Evolutionary conservation across 768 basidiomycete species (phyloP), one percentile per base, ranked within the genome.

Genomic region (Chlorophyllum brunneum): DNA sequence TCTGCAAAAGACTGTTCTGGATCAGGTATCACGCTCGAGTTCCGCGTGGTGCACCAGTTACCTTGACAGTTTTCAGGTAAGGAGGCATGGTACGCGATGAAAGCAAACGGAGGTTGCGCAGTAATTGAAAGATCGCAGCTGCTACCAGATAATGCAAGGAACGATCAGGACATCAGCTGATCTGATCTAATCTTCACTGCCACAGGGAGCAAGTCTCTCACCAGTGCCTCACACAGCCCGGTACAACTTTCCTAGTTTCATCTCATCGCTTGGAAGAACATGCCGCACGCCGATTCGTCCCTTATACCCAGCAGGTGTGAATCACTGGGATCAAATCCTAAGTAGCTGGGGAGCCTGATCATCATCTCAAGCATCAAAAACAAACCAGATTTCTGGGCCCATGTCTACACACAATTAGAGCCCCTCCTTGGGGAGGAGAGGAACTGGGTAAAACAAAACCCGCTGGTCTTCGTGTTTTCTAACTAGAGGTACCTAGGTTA

Each of bases 1-100:
- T 95, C 87, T 59, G 85, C 83, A 67, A 93, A 99, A n/a, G 92
- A 95, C 95, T 98, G 58, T 40, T 10, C 34, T n/a, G 40, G n/a
- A 24, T 48, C 23, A 49, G 24, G 41, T 11, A 36, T 38, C 18
- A 48, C 9, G 10, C 16, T 10, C 3, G 16, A 33, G 34, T 24
- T n/a, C 16, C 29, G 29, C 30, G n/a, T 4, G 4, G 11, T 8
- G n/a, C 2, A n/a, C n/a, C 20, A 18, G 18, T 18, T 57, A 81
- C 88, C 71, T 78, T 86, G 43, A 90, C 77, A 15, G 81, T 80
- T 53, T 85, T 77, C 52, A 90, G 77, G 67, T 87, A 91, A 15
- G 88, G 86, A 1, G 88, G 81, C 88, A 90, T 90, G 51, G 26
- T 45, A 52, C 51, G 47, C 33, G 56, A 47, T 42, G 38, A 46